phyloP scores from a whole-genome alignment of 371 early-diverging fungal species.

The Batrachochytrium dendrobatidis region DNA sequence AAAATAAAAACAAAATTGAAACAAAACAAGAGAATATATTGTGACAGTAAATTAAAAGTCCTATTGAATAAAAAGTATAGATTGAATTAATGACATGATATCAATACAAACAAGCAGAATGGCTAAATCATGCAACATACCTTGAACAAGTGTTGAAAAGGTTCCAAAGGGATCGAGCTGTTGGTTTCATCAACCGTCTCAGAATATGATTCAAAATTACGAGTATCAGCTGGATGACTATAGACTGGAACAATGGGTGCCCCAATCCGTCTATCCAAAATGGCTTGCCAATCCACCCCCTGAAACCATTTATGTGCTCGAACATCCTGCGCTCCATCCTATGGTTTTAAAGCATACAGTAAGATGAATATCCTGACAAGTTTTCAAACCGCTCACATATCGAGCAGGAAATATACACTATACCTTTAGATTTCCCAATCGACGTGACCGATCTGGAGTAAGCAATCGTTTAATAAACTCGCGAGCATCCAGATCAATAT shows the following conservation, averaged over 20 bases:
- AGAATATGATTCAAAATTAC: slow-evolving; percentile 58
- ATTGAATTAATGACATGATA: too few species aligned
- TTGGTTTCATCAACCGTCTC: slow-evolving; percentile 22
- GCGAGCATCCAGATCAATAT: slow-evolving; percentile 67
- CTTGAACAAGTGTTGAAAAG: slow-evolving; percentile 35
- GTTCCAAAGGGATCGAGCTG: slow-evolving; percentile 17
- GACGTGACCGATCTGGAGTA: slow-evolving; percentile 66
- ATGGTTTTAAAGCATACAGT: neutral
- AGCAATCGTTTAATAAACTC: slow-evolving; percentile 71
- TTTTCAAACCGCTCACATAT: neutral
- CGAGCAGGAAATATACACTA: slow-evolving; percentile 33
- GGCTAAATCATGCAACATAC: slow-evolving; percentile 15
- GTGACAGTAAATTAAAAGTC: too few species aligned
- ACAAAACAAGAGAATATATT: too few species aligned
- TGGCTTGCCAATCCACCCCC: slow-evolving; percentile 72
- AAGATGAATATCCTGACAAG: neutral
- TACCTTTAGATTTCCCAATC: slow-evolving; percentile 62
- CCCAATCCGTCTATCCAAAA: slow-evolving; percentile 57
- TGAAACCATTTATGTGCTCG: slow-evolving; percentile 84
- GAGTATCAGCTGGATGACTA: slow-evolving; percentile 54
- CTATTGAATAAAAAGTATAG: too few species aligned
- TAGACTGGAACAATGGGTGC: slow-evolving; percentile 64
- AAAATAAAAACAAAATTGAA: too few species aligned
- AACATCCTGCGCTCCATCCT: slow-evolving; percentile 57
- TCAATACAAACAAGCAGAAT: neutral